Evolutionary conservation across 2,329 filamentous ascomycete species (phyloP).

Genomic region (Epichloe amarillans): DNA sequence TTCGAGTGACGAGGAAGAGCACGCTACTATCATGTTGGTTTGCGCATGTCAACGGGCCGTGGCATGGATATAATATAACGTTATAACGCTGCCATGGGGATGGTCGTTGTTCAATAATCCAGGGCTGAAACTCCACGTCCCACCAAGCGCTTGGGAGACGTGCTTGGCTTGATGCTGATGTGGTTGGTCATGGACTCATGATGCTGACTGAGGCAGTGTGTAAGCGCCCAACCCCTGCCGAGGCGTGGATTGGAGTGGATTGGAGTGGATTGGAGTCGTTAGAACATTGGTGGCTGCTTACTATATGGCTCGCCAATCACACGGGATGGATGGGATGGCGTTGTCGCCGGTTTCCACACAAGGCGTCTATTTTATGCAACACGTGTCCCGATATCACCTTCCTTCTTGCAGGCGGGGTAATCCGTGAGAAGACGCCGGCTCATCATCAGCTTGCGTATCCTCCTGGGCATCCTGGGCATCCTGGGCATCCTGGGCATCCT

Average conservation of each 20-base stretch:
- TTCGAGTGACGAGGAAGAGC: neutral
- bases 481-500: no score
- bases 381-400: conserved; percentile 4
- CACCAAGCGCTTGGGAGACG: neutral
- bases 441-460: no score
- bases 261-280: neutral
- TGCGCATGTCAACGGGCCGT: no score
- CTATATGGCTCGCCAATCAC: conserved; percentile 14
- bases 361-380: conserved; percentile 18
- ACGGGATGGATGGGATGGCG: conserved; percentile 10
- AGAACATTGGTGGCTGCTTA: no score
- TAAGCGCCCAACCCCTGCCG: conserved; percentile 15
- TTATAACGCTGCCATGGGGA: neutral
- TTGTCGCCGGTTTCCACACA: conserved; percentile 15
- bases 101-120: no score
- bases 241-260: neutral
- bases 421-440: neutral
- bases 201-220: conserved; percentile 4
- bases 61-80: neutral
- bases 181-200: conserved; percentile 1
- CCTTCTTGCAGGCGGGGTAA: conserved; percentile 4
- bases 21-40: neutral
- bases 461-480: no score
- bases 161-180: neutral
- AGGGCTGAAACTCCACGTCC: neutral